Base-by-base conservation (phyloP, 108 stramenopile genomes). In the Nannochloropsis salina region DNA sequence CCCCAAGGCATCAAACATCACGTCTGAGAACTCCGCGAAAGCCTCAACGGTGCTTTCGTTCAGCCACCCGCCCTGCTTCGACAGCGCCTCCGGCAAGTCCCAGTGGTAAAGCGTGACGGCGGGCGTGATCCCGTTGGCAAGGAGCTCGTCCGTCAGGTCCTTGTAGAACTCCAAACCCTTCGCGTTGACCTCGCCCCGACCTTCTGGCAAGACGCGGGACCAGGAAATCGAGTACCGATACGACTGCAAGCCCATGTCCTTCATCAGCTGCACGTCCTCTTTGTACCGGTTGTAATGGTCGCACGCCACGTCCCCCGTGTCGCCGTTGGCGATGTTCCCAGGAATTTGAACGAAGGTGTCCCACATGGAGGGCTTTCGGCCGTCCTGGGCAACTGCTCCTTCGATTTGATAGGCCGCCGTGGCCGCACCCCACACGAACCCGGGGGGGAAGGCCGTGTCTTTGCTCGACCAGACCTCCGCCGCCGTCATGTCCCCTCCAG, bases 161-260 rank as follows among this genome's bases (percentile, higher is more conserved):
- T 93, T 92, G 91, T 97, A 97, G 86, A 95, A 95, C 1, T 86
- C 88, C 43, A 97, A 90, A 12, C 95, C 96, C 41, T 22, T 86
- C 41, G 84, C 88, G 88, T 95, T 95, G 81, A 92, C 89, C 41
- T 83, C 83, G 11, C 85, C 92, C 41, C 41, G 84, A 11, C 96
- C 96, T 31, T 87, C 85, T 1, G 96, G 96, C 12, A 95, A 86
- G 42, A 97, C 93, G 47, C 96, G 82, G 18, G 94, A 81, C 96
- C 96, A 97, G 9, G 95, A 90, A 45, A 97, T 93, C 12, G 94
- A 94, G 84, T 96, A 95, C 1, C 96, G 93, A 90, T 96, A 97
- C 18, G 93, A 93, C 84, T 94, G 90, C 18, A 97, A 22, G n/a
- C 94, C 94, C 83, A 96, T 42, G 31, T 74, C 82, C 84, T 94